Conservation (phyloP, 768 basidiomycete genomes). For the Lactarius quietus region DNA sequence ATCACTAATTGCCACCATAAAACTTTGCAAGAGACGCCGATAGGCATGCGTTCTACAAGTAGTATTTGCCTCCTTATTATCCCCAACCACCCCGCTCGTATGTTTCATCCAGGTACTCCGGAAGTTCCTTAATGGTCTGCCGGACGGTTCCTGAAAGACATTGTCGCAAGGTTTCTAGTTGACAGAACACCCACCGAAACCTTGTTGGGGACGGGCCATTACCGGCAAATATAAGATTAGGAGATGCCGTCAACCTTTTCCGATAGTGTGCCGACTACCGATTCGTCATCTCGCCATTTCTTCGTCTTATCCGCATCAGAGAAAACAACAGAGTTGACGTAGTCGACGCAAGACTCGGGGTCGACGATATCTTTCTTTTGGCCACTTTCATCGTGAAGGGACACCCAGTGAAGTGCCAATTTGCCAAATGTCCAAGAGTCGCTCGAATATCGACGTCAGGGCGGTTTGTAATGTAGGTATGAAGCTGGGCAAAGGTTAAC, state of each 20-base stretch:
- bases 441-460: background rate
- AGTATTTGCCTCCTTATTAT: background rate
- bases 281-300: background rate
- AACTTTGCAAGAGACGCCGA: background rate
- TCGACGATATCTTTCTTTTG: background rate
- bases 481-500: background rate
- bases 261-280: background rate
- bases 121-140: background rate
- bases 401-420: background rate
- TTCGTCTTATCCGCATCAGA: background rate
- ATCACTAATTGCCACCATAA: background rate
- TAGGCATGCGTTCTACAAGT: background rate
- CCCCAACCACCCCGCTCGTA: background rate
- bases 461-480: background rate
- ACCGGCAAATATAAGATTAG: background rate
- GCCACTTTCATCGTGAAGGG: background rate
- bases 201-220: background rate
- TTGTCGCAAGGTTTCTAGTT: background rate
- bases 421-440: background rate
- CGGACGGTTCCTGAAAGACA: background rate
- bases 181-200: background rate
- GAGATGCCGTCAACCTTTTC: background rate
- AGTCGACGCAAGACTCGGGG: too few species aligned
- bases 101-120: background rate
- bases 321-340: background rate